These are phyloP conservation scores for Alternaria metachromatica DNA, from an alignment of 2,329 filamentous ascomycete species.

Conservation along the genomic window DNA sequence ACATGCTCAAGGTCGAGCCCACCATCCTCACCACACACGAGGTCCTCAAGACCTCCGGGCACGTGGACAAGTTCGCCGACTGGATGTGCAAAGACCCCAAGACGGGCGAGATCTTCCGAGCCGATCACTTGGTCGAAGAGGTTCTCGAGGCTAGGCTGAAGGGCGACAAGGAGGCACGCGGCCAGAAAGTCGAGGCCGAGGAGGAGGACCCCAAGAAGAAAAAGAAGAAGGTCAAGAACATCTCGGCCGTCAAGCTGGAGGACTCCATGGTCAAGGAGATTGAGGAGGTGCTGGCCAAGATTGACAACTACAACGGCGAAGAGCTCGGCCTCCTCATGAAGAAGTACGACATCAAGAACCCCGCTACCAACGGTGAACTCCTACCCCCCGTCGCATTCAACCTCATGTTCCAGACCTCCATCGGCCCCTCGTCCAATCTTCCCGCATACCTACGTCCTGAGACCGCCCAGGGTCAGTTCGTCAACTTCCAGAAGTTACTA, in stretches of 20 bases:
- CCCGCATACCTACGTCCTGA: constrained; percentile 74
- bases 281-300: constrained; percentile 86
- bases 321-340: constrained; percentile 84
- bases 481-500: constrained; percentile 95
- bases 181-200: constrained; percentile 75
- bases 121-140: constrained; percentile 96
- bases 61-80: constrained; percentile 97
- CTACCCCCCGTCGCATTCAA: constrained; percentile 90
- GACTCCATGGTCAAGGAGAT: constrained; percentile 88
- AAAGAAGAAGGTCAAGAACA: constrained; percentile 76
- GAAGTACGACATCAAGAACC: constrained; percentile 91
- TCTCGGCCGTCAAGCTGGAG: constrained; percentile 76
- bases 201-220: constrained; percentile 86
- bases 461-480: constrained; percentile 96
- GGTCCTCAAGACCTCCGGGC: constrained; percentile 89
- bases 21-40: constrained; percentile 92
- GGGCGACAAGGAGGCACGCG: constrained; percentile 90
- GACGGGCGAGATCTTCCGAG: constrained; percentile 94
- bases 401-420: constrained; percentile 97
- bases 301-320: constrained; percentile 91
- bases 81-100: constrained; percentile 99
- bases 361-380: constrained; percentile 76
- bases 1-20: constrained; percentile 95
- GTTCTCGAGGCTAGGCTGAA: constrained; percentile 86
- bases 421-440: constrained; percentile 87